A percentile compares a stretch with the other conserved stretches of the same genome.
These are phyloP conservation scores for Taxawa tesnikishii DNA, from an alignment of 2,329 filamentous ascomycete genomes.

Conservation along the genomic window DNA sequence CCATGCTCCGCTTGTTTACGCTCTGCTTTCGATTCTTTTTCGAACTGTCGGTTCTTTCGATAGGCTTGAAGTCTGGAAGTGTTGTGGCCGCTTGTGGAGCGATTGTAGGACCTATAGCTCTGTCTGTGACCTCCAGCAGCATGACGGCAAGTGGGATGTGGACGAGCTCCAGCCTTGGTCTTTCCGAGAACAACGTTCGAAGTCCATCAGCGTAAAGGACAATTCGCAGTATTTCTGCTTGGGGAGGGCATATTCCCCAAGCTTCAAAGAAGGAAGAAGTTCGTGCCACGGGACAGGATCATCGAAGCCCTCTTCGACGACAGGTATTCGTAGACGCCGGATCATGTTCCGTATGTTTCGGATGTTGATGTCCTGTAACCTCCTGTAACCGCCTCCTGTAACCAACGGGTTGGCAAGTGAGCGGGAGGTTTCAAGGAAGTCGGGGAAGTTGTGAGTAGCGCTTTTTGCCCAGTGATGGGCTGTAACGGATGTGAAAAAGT, in stretches of 20 bases:
- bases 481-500: slow-evolving; percentile 1
- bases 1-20: slow-evolving; percentile 26
- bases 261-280: slow-evolving; percentile 7
- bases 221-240: slow-evolving; percentile 8
- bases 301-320: slow-evolving; percentile 7
- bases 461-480: background rate
- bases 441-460: slow-evolving; percentile 1
- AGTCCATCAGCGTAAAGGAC: slow-evolving; percentile 9
- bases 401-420: slow-evolving; percentile 7
- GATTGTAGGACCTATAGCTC: background rate
- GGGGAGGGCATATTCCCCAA: slow-evolving; percentile 7
- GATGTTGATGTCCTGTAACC: slow-evolving; percentile 44
- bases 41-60: background rate
- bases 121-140: slow-evolving; percentile 2
- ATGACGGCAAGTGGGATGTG: slow-evolving; percentile 8
- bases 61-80: background rate
- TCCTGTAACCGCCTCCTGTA: slow-evolving; percentile 11
- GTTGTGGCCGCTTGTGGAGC: too few relatives aligned
- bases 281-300: slow-evolving; percentile 5
- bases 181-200: slow-evolving; percentile 8
- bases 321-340: slow-evolving; percentile 24
- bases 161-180: slow-evolving; percentile 6
- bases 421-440: slow-evolving; percentile 15
- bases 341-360: slow-evolving; percentile 55
- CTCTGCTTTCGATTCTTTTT: too few relatives aligned